Base-by-base conservation (phyloP, 129 eudicot species). In the Flaveria brownii region DNA sequence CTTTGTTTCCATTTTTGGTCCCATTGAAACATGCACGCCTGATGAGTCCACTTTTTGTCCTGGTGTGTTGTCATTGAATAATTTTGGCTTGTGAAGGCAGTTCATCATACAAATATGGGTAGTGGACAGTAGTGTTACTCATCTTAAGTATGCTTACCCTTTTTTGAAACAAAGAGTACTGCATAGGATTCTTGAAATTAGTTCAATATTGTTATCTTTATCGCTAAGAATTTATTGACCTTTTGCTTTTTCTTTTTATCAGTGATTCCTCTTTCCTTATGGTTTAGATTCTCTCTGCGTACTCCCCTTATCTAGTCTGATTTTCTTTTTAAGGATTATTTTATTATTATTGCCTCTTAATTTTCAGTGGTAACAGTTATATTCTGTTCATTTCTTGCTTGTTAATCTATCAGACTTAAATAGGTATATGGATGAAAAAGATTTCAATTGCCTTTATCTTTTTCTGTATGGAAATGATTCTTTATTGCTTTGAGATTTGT, bases 191-290 rank as follows among this genome's bases (percentile, higher is more conserved):
- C 85, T 82, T 63, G 62, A 64, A 63, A 22, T 50, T 17, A 71
- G 46, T 77, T 52, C 61, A 22, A 47, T 74, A 64, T 28, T 71
- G 30, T 76, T 36, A 47, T 14, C 80, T 70, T 78, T 85, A 65
- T 84, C 65, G 70, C 85, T 65, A 73, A 72, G 80, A 76, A 80
- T 84, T 71, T 82, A 85, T 77, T 63, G 3, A 59, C 57, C 87
- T 86, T 86, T 80, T 74, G 86, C 93, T 91, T 91, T 88, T 80
- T 77, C 94, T 88, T 86, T 91, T 77, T 80, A 64, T 77, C 79
- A 63, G 41, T 50, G 77, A 55, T 74, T 72, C 77, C 18, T 82
- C 83, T 83, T 80, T 82, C 80, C 84, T 76, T 69, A 5, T 55
- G 68, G 20, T 83, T 81, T 69, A 45, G 91, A 88, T 88, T 85